Conservation (phyloP, 306 rosid genomes). For the Vachellia collinsii region DNA sequence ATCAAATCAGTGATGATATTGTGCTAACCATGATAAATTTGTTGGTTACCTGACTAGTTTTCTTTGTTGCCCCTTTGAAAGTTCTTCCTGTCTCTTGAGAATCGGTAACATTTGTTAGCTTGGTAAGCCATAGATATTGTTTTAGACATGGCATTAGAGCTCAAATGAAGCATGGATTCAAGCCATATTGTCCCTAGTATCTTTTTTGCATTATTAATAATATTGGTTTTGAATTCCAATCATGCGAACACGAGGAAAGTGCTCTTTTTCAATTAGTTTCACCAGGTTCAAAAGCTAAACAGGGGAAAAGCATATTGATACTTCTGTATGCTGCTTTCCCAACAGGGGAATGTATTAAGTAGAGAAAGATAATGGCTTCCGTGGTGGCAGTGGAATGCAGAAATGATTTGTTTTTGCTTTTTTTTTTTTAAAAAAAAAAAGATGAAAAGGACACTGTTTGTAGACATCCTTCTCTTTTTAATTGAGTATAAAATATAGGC, state of each 20-base stretch:
- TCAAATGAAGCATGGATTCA: constrained; percentile 2
- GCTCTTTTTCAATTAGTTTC: constrained; percentile 34
- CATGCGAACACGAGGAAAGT: constrained; percentile 63
- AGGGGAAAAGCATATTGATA: constrained; percentile 44
- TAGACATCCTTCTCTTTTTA: constrained; percentile 16
- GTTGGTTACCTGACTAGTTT: neutral
- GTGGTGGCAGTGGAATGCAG: constrained; percentile 40
- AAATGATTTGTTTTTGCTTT: neutral
- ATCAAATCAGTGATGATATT: constrained; percentile 30
- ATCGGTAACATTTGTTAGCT: neutral
- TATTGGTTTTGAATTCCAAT: constrained; percentile 42
- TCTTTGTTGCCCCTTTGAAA: neutral
- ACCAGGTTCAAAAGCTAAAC: constrained; percentile 43
- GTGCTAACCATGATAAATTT: neutral
- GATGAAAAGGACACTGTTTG: neutral
- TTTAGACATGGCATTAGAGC: neutral
- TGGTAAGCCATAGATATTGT: neutral
- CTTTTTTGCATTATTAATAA: neutral
- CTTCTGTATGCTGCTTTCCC: constrained; percentile 63
- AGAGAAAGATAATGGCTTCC: constrained; percentile 41
- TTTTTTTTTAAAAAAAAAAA: too few species aligned
- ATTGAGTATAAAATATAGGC: neutral
- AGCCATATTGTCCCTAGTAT: neutral
- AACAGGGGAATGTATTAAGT: constrained; percentile 54
- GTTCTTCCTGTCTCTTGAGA: constrained; percentile 9